Base-by-base conservation (phyloP, 1,139 yeast genomes). In the Saccharomyces uvarum region DNA sequence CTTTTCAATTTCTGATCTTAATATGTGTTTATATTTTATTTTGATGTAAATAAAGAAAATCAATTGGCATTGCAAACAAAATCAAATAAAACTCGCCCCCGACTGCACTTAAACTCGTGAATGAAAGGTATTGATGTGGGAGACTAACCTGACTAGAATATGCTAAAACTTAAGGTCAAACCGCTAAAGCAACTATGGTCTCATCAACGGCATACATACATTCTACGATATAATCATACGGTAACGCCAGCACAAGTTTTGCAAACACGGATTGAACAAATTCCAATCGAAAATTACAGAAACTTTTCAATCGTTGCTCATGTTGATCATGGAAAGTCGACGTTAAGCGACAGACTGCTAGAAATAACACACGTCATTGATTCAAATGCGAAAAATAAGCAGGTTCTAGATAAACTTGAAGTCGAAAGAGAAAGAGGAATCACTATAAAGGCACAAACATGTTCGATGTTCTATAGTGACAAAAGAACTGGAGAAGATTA, bases 231-330 rank as follows among this genome's bases (percentile, higher is more conserved):
- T 28, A 59, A 54, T 49, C 63, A 60, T 42, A 52, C 53, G 4
- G 47, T 47, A 9, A 16, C 44, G 7, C 26, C 44, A 7, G 44
- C 54, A 48, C 53, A 62, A 50, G 32, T 60, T 11, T 52, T 70
- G 7, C 73, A 72, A 53, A 84, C 83, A 47, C 73, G 95, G 58
- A 83, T 90, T 57, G 75, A 80, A 33, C 76, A 76, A 48, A 89
- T 91, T 48, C 98, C 98, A 4, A 78, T 87, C 31, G 86, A 84
- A 56, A 82, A 89, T 62, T 91, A 86, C 69, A 73, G 99, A 58
- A 91, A 90, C 70, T 91, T 93, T 71, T 88, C 96, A 58, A 91
- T 93, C 56, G 97, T 90, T 41, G 98, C 99, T 1, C 99, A 93
- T 74, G 95, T 93, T 42, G 99, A 93, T 69, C 99, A 93, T 70